Percentiles rank a stretch among this genome's conserved stretches.
phyloP scores from a whole-genome alignment of 1,139 yeast genomes.

The Debaryomyces udenii region DNA sequence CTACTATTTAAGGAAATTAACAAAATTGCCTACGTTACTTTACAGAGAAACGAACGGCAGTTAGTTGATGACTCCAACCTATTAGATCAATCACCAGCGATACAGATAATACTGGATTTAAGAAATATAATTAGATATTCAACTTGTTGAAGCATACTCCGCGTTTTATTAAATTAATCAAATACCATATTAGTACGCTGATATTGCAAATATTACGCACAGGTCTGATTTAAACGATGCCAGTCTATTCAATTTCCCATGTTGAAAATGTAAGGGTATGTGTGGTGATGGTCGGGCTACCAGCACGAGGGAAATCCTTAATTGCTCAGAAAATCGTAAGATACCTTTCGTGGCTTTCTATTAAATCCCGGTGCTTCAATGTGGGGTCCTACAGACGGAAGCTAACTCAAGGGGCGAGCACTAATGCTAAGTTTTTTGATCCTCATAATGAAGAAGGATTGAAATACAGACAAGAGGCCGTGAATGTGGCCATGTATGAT shows the following conservation, averaged over 20 bases:
- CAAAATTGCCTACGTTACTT: no score
- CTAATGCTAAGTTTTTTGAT: constrained; percentile 76
- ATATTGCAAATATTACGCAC: no score
- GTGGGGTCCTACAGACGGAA: constrained; percentile 84
- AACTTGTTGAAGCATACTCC: constrained; percentile 4
- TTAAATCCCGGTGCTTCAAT: constrained; percentile 84
- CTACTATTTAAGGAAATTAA: no score
- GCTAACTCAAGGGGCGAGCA: constrained; percentile 33
- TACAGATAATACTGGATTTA: no score
- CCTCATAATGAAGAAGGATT: constrained; percentile 65
- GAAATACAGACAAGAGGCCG: constrained; percentile 67
- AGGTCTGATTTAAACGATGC: constrained; percentile 56
- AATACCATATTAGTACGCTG: background rate
- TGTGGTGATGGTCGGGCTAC: constrained; percentile 76
- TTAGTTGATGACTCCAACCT: no score
- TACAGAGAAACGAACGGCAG: no score
- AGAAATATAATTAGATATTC: constrained; percentile 1
- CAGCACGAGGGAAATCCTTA: constrained; percentile 76
- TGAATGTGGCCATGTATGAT: constrained; percentile 72
- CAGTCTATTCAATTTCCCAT: constrained; percentile 73
- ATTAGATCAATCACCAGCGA: no score
- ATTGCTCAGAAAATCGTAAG: constrained; percentile 85
- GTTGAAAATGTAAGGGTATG: constrained; percentile 72
- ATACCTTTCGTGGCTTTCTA: constrained; percentile 88
- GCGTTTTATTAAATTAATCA: constrained; percentile 3